These are phyloP conservation scores for Amanita inopinata DNA, from an alignment of 768 basidiomycete species.

Conservation along the genomic window DNA sequence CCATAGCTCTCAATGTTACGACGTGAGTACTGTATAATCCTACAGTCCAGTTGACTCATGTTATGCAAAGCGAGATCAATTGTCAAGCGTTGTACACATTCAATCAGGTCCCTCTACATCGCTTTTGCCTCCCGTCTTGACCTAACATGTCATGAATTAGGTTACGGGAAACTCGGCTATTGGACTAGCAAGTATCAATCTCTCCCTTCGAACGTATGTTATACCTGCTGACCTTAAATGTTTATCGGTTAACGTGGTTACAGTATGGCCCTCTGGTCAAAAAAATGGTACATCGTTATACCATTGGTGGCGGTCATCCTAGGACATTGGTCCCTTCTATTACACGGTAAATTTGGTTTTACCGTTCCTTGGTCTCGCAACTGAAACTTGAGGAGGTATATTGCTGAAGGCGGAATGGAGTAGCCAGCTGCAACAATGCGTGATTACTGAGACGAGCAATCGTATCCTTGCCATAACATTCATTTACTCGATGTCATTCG, in stretches of 20 bases:
- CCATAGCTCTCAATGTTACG: constrained; percentile 50
- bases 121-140: background rate
- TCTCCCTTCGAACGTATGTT: constrained; percentile 57
- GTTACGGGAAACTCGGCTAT: constrained; percentile 55
- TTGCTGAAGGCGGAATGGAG: constrained; percentile 52
- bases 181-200: constrained; percentile 62
- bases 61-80: constrained; percentile 33
- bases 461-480: constrained; percentile 53
- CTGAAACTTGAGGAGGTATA: too few species aligned
- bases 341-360: too few species aligned
- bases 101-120: constrained; percentile 32
- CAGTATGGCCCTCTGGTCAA: constrained; percentile 66
- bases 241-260: background rate
- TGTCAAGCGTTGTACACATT: constrained; percentile 66
- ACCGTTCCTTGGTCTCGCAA: too few species aligned
- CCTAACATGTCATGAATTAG: constrained; percentile 14
- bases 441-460: constrained; percentile 50
- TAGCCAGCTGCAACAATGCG: constrained; percentile 33
- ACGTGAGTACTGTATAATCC: constrained; percentile 21
- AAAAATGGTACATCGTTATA: constrained; percentile 40
- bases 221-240: background rate
- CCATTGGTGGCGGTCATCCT: constrained; percentile 49
- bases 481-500: constrained; percentile 69
- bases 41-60: constrained; percentile 1
- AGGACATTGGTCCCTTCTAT: constrained; percentile 62